Base-by-base conservation (phyloP, 345 rosid genomes). In the Eutrema yunnanense region DNA sequence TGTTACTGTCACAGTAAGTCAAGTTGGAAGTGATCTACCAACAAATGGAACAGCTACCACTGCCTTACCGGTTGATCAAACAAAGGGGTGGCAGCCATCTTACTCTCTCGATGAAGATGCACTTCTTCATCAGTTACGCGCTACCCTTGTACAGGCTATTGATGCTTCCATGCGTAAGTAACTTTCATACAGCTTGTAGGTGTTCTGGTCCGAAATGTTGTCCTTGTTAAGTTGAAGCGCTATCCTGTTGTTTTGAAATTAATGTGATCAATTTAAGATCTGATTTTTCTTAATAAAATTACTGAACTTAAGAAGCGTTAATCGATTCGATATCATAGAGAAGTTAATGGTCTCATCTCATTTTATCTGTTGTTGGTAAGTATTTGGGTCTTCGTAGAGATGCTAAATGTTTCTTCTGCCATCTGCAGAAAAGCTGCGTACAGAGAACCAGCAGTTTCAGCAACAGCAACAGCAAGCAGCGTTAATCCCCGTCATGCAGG, bases 21-120 rank as follows among this genome's bases (percentile, higher is more conserved):
- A 85, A 81, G 89, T 94, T 48, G 97, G 98, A 80, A 81, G 82
- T 78, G 86, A 83, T 80, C 43, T 78, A 62, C 62, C 78, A 69
- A 53, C 83, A 42, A 67, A 75, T 69, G 88, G 83, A 77, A 74
- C 81, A 51, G 73, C 86, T 50, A 80, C 73, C 49, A 50, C 89
- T 41, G 80, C 85, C 6, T 81, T 84, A 61, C 82, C 90, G 7
- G 70, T 70, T 65, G 91, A 89, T 71, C 79, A 83, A 82, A 81
- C 78, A 58, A 84, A 84, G 63, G 96, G 82, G 79, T 94, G 98
- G 97, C 96, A 89, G 55, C 86, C 90, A 9, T 73, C 90, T 62
- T 84, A 86, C 71, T 77, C 84, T 56, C 84, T 88, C 16, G 93
- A 92, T 80, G 97, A 94, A 87, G 97, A 88, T 73, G 87, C 87